A percentile compares a stretch with the other conserved stretches of the same genome.
Conservation (phyloP, 1,284 basidiomycete species). For the Retiboletus flavoniger region DNA sequence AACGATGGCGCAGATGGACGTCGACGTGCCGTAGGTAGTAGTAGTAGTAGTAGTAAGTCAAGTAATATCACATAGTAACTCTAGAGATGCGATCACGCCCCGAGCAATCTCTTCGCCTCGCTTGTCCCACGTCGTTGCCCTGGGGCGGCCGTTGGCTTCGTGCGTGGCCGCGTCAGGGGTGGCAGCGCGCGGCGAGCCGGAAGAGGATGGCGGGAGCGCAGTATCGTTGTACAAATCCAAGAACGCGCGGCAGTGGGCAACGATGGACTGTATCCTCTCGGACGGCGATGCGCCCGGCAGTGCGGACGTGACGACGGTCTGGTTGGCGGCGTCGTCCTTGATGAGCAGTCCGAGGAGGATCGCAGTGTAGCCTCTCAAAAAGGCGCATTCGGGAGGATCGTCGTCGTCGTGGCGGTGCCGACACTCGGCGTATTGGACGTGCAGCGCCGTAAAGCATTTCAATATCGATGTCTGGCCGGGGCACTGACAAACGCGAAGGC, state of each 20-base stretch:
- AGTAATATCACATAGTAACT: conserved; percentile 21
- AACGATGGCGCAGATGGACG: neutral
- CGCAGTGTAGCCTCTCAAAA: conserved; percentile 66
- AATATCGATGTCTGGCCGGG: conserved; percentile 41
- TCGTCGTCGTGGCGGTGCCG: conserved; percentile 1
- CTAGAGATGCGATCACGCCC: conserved; percentile 53
- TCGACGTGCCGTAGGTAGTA: conserved; percentile 16
- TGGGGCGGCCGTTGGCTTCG: conserved; percentile 11
- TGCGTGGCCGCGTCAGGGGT: conserved; percentile 2
- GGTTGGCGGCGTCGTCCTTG: conserved; percentile 45
- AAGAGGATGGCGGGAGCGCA: neutral
- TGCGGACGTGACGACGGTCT: conserved; percentile 41
- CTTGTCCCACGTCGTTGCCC: conserved; percentile 29
- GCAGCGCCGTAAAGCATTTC: conserved; percentile 22
- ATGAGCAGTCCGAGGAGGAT: conserved; percentile 72
- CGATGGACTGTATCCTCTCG: conserved; percentile 46
- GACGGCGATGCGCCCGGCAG: conserved; percentile 39
- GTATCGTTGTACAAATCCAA: conserved; percentile 50
- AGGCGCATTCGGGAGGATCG: conserved; percentile 38
- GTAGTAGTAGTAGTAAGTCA: conserved; percentile 2
- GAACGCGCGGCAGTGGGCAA: conserved; percentile 57
- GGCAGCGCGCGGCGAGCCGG: neutral
- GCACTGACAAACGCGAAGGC: conserved; percentile 52
- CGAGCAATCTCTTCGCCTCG: conserved; percentile 46
- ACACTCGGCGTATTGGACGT: conserved; percentile 9